These are phyloP conservation scores for Neopestalotiopsis sp. DNA, from an alignment of 2,329 filamentous ascomycete species.

Conservation along the genomic window DNA sequence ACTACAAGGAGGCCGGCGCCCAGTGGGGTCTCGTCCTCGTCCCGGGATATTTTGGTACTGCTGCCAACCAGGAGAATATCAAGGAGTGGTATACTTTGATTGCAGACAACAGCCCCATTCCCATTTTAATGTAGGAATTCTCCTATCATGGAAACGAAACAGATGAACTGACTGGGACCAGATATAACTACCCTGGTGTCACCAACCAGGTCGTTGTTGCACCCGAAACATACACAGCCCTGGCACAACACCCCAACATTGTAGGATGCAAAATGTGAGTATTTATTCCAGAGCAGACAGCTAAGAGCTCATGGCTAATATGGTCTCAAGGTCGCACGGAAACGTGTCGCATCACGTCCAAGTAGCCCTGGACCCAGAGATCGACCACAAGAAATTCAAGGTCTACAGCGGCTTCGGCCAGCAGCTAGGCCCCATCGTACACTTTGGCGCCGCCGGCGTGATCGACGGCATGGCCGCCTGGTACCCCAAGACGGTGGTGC, in stretches of 20 bases:
- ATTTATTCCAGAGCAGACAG: neutral
- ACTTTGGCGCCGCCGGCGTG: conserved; percentile 67
- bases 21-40: conserved; percentile 69
- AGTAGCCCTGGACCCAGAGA: conserved; percentile 64
- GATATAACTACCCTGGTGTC: conserved; percentile 66
- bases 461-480: conserved; percentile 71
- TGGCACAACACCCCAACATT: conserved; percentile 68
- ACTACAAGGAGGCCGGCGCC: conserved; percentile 60
- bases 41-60: conserved; percentile 68
- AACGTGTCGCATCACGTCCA: conserved; percentile 68
- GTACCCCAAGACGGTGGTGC: conserved; percentile 67
- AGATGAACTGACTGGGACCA: too few relatives aligned
- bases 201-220: conserved; percentile 67
- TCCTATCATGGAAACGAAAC: too few relatives aligned
- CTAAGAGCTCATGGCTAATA: neutral
- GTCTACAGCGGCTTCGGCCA: conserved; percentile 70
- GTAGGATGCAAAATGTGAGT: conserved; percentile 67
- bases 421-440: conserved; percentile 67
- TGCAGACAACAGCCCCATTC: conserved; percentile 64
- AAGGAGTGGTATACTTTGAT: conserved; percentile 65
- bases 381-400: conserved; percentile 65
- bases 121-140: conserved; percentile 63
- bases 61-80: conserved; percentile 63
- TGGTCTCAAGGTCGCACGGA: conserved; percentile 60
- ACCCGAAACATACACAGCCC: conserved; percentile 60